phyloP scores from a whole-genome alignment of 371 early-diverging fungal genomes.

The Syncephalastrum monosporum region DNA sequence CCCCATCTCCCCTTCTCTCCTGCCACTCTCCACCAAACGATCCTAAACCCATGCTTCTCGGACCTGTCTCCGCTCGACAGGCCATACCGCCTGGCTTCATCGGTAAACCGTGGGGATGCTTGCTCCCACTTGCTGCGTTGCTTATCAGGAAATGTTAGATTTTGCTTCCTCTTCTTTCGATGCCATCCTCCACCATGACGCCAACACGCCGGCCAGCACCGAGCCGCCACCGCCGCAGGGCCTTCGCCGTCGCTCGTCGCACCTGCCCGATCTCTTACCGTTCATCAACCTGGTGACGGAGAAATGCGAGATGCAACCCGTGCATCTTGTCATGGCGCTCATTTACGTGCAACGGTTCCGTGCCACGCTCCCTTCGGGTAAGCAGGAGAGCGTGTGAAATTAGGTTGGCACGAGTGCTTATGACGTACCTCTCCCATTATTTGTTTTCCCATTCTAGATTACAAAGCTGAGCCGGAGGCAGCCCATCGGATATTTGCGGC shows the following conservation, averaged over 20 bases:
- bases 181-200: conserved; percentile 35
- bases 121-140: background rate
- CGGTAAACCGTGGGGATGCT: conserved; percentile 21
- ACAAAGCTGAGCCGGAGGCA: conserved; percentile 47
- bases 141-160: conserved; percentile 19
- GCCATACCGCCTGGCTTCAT: conserved; percentile 46
- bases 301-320: conserved; percentile 42
- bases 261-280: conserved; percentile 45
- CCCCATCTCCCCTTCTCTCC: conserved; percentile 12
- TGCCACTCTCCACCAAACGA: background rate
- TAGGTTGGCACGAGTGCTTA: background rate
- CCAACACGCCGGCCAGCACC: conserved; percentile 6
- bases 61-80: conserved; percentile 20
- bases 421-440: background rate
- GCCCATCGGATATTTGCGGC: conserved; percentile 55
- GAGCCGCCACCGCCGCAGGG: background rate
- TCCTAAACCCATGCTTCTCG: conserved; percentile 20
- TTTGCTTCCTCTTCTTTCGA: conserved; percentile 51
- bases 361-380: conserved; percentile 37
- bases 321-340: conserved; percentile 46
- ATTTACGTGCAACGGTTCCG: conserved; percentile 51
- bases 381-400: background rate
- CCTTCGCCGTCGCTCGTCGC: conserved; percentile 25
- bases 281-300: conserved; percentile 48
- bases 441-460: conserved; percentile 21